phyloP scores from a whole-genome alignment of 139 green algal species.

The Edaphochlamys debaryana region DNA sequence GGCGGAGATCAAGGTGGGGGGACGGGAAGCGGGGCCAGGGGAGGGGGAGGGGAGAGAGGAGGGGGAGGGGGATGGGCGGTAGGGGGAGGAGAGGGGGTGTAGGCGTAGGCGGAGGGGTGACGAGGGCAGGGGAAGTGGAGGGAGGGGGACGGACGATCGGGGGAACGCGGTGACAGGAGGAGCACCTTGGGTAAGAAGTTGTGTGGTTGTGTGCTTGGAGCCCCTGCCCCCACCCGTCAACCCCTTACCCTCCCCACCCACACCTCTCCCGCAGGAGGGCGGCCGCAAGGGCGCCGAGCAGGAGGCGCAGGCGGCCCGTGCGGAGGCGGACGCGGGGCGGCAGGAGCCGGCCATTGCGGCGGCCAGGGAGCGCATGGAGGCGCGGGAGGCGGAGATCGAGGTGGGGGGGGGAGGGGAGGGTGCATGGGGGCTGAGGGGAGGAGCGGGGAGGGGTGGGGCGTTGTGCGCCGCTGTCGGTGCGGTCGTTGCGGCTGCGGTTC shows the following conservation, averaged over 20 bases:
- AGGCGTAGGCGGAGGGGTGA: not conserved
- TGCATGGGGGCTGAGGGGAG: not conserved
- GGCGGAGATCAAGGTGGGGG: slow-evolving; percentile 50
- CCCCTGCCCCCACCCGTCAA: not conserved
- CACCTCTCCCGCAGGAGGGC: not conserved
- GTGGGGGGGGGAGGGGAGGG: not conserved
- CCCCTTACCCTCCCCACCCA: not conserved
- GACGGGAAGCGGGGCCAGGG: slow-evolving; percentile 14
- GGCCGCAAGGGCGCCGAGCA: not conserved
- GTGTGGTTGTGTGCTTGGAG: not conserved
- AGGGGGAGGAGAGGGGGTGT: not conserved
- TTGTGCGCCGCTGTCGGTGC: not conserved
- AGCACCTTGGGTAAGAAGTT: too few species aligned
- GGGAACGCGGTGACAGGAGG: too few species aligned
- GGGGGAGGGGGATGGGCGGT: too few species aligned
- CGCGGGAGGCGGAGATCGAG: slow-evolving; percentile 53
- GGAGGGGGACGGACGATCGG: not conserved
- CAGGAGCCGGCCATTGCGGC: slow-evolving; percentile 46
- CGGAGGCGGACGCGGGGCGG: slow-evolving; percentile 8
- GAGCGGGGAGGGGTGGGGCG: not conserved
- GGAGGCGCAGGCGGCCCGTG: not conserved
- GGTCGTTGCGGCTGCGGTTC: too few species aligned
- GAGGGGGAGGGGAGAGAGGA: slow-evolving; percentile 13
- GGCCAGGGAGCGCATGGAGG: slow-evolving; percentile 55
- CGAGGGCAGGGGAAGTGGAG: not conserved